Conservation (phyloP, 2,329 filamentous ascomycete species). For the Penicillium thymicola region DNA sequence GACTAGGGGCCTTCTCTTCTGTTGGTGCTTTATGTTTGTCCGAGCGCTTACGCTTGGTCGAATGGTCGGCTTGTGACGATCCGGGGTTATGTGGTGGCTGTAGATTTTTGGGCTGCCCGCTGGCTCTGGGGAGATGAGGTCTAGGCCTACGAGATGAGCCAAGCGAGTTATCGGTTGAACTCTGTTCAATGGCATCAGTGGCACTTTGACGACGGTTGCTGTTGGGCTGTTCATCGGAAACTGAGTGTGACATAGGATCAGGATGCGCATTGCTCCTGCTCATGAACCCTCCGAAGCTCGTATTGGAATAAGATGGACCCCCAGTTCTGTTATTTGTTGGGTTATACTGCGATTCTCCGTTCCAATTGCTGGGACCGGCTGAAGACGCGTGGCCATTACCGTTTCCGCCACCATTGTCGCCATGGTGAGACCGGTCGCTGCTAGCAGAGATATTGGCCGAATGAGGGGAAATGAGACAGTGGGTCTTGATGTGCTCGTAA, state of each 20-base stretch:
- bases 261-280: neutral
- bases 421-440: neutral
- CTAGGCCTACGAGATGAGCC: neutral
- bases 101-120: too few relatives aligned
- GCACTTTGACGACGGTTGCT: neutral
- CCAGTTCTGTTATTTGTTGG: neutral
- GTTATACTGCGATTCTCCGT: neutral
- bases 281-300: too few relatives aligned
- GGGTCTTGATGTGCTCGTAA: neutral
- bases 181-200: neutral
- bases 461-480: neutral
- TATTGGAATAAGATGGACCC: too few relatives aligned
- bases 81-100: neutral
- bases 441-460: neutral
- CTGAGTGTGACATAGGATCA: neutral
- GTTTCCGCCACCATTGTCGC: neutral
- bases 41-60: neutral
- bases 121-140: neutral
- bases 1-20: neutral
- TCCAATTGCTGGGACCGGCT: neutral
- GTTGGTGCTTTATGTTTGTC: neutral
- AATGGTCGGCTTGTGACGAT: neutral
- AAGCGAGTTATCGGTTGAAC: neutral
- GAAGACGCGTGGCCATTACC: neutral
- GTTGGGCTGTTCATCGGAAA: neutral